phyloP scores from a whole-genome alignment of 192 early-diverging fungal genomes.

The Umbelopsis sp. region DNA sequence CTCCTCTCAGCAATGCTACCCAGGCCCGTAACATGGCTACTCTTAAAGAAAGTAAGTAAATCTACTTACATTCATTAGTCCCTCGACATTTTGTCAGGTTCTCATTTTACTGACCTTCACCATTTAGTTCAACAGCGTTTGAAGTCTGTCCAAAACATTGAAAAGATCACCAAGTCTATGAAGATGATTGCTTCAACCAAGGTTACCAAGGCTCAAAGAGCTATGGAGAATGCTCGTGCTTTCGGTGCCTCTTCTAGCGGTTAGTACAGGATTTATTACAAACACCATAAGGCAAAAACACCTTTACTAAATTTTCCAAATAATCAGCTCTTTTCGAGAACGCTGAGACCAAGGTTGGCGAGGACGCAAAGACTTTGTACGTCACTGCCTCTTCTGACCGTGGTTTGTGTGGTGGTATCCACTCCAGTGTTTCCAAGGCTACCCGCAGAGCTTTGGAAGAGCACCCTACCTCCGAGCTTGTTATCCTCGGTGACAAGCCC shows the following conservation, averaged over 20 bases:
- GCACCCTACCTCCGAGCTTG: constrained; percentile 58
- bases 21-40: constrained; percentile 94
- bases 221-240: constrained; percentile 84
- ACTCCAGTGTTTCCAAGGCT: constrained; percentile 88
- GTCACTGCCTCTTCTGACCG: constrained; percentile 92
- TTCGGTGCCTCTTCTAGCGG: constrained; percentile 69
- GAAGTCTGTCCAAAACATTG: constrained; percentile 97
- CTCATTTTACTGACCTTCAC: neutral
- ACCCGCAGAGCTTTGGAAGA: constrained; percentile 67
- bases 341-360: constrained; percentile 72
- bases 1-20: constrained; percentile 49
- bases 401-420: constrained; percentile 99
- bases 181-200: constrained; percentile 99
- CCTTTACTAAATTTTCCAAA: neutral
- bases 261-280: constrained; percentile 39
- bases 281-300: neutral
- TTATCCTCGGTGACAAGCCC: constrained; percentile 92
- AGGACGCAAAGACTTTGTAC: constrained; percentile 66
- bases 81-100: neutral
- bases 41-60: constrained; percentile 81
- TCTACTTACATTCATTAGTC: neutral
- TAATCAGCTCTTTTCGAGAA: constrained; percentile 68
- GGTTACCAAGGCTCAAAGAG: constrained; percentile 86
- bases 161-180: constrained; percentile 99
- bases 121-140: constrained; percentile 85